Evolutionary conservation across 768 basidiomycete genomes (phyloP).

Genomic region (Boletellus sp.): DNA sequence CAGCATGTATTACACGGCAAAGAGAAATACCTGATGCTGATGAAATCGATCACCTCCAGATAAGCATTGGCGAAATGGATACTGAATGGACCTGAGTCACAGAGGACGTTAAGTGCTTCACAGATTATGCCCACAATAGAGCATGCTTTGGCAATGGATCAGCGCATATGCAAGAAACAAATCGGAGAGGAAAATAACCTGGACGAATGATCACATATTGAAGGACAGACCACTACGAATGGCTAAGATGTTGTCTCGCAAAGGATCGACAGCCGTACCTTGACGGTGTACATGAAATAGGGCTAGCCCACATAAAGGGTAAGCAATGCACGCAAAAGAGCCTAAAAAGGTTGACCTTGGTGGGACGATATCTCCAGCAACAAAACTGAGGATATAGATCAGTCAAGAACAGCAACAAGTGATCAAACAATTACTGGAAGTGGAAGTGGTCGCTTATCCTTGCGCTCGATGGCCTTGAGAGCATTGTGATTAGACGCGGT

Average conservation of each 20-base stretch:
- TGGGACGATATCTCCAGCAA: slow-evolving; percentile 77
- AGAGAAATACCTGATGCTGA: slow-evolving; percentile 66
- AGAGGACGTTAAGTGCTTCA: slow-evolving; percentile 64
- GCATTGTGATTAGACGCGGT: slow-evolving; percentile 62
- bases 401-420: neutral
- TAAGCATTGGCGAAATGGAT: slow-evolving; percentile 65
- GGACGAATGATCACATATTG: slow-evolving; percentile 83
- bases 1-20: neutral
- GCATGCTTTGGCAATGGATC: slow-evolving; percentile 8
- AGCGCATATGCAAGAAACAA: neutral
- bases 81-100: slow-evolving; percentile 58
- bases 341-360: slow-evolving; percentile 47
- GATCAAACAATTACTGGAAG: slow-evolving; percentile 47
- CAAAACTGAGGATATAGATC: slow-evolving; percentile 51
- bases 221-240: slow-evolving; percentile 71
- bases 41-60: slow-evolving; percentile 68
- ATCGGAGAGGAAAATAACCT: slow-evolving; percentile 22
- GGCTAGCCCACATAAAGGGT: slow-evolving; percentile 37
- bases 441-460: slow-evolving; percentile 73
- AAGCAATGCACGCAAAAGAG: neutral
- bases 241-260: neutral
- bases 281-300: slow-evolving; percentile 88
- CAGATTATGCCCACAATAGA: slow-evolving; percentile 81
- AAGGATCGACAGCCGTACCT: slow-evolving; percentile 42
- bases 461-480: slow-evolving; percentile 65